phyloP scores from a whole-genome alignment of 2,329 filamentous ascomycete species.

The Chaetomium sp. region DNA sequence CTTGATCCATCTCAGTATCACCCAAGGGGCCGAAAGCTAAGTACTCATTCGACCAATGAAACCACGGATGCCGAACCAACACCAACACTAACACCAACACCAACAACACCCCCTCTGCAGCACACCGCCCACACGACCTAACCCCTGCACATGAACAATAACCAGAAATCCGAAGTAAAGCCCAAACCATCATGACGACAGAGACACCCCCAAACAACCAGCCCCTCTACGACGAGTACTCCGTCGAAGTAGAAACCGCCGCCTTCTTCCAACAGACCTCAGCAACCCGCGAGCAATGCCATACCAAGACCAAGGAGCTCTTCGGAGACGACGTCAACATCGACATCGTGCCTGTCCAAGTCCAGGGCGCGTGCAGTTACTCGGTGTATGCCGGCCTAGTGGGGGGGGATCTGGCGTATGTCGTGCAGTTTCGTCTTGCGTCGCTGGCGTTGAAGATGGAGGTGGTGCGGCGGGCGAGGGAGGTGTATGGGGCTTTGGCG shows the following conservation, averaged over 20 bases:
- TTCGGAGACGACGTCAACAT: not conserved
- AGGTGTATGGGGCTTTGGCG: not conserved
- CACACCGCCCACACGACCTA: too few species aligned
- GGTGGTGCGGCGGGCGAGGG: not conserved
- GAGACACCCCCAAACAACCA: too few species aligned
- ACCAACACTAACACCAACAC: too few species aligned
- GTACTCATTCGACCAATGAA: not conserved
- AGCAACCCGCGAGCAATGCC: not conserved
- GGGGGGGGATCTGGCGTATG: not conserved
- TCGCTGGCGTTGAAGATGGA: not conserved
- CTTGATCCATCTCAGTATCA: not conserved
- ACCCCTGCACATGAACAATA: too few species aligned
- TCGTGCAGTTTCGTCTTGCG: constrained; percentile 1
- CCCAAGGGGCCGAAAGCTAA: not conserved
- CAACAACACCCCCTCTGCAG: too few species aligned
- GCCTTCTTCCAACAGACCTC: constrained; percentile 1
- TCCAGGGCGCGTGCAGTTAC: not conserved
- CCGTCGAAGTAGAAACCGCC: not conserved
- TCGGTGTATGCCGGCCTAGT: not conserved
- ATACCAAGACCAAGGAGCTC: not conserved
- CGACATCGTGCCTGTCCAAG: not conserved
- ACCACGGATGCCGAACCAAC: too few species aligned
- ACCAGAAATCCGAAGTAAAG: too few species aligned
- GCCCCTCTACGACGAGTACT: not conserved
- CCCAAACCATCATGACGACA: too few species aligned